These are phyloP conservation scores for Choricystis sp. DNA, from an alignment of 139 green algal species.

Conservation along the genomic window DNA sequence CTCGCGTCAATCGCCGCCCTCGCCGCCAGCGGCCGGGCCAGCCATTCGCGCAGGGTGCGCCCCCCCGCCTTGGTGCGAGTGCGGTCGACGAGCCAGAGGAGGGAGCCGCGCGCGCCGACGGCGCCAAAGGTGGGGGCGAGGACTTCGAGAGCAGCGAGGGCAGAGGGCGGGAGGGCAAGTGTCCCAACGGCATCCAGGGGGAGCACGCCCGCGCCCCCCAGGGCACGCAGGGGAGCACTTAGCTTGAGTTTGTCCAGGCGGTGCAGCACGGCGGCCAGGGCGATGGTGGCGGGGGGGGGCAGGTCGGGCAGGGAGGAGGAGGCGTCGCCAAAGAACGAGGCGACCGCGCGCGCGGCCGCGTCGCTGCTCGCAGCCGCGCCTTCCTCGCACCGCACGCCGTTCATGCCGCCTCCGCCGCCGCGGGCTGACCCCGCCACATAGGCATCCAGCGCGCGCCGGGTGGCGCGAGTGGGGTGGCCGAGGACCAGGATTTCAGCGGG, in stretches of 20 bases:
- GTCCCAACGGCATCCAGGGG: neutral
- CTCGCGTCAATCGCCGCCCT: constrained; percentile 26
- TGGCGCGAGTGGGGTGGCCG: constrained; percentile 16
- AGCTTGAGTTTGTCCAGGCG: constrained; percentile 52
- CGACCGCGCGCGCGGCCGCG: neutral
- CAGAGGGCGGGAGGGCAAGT: constrained; percentile 37
- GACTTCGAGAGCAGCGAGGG: constrained; percentile 43
- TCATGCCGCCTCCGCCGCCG: neutral
- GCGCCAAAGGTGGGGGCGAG: constrained; percentile 3
- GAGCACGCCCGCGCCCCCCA: constrained; percentile 10
- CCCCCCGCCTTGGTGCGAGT: constrained; percentile 45
- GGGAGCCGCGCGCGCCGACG: constrained; percentile 10
- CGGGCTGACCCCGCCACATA: constrained; percentile 1
- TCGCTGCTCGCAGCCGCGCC: neutral
- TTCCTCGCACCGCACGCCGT: constrained; percentile 1
- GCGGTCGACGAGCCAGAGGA: constrained; percentile 69
- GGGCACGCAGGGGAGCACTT: constrained; percentile 31
- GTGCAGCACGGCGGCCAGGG: constrained; percentile 35
- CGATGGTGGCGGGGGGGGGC: constrained; percentile 29
- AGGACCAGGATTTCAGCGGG: constrained; percentile 57
- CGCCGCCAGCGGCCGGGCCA: constrained; percentile 37
- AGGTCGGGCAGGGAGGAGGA: constrained; percentile 18
- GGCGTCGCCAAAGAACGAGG: neutral
- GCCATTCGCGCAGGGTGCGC: constrained; percentile 59
- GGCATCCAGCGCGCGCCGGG: constrained; percentile 25